A percentile compares a stretch with the other conserved stretches of the same genome.
Evolutionary conservation across 2,329 filamentous ascomycete species (phyloP).

Genomic region (Neonectria punicea): DNA sequence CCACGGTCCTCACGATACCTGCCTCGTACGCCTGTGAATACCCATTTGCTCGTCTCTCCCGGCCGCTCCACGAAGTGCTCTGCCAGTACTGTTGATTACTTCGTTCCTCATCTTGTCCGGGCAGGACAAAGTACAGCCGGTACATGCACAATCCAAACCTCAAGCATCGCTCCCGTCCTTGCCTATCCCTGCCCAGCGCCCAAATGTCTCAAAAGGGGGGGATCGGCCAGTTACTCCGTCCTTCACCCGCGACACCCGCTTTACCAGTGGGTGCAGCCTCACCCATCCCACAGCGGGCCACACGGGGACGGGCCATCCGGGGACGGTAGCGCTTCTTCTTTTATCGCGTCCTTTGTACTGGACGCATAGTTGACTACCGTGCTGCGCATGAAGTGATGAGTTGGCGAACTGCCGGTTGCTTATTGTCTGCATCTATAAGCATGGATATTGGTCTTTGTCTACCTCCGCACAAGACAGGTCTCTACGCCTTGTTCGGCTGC

Average conservation of each 20-base stretch:
- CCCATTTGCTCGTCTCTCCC: neutral
- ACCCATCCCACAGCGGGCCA: neutral
- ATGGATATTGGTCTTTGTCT: neutral
- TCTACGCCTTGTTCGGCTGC: neutral
- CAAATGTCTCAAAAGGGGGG: slow-evolving; percentile 10
- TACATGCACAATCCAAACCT: slow-evolving; percentile 5
- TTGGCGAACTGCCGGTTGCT: neutral
- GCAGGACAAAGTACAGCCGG: neutral
- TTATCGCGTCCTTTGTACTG: neutral
- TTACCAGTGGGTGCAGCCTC: neutral
- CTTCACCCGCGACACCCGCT: slow-evolving; percentile 5
- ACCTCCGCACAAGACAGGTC: neutral
- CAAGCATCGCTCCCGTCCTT: slow-evolving; percentile 13
- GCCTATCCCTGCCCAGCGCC: slow-evolving; percentile 17
- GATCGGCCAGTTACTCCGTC: slow-evolving; percentile 11
- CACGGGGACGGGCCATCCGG: neutral
- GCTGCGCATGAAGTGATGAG: neutral
- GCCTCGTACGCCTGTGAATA: neutral
- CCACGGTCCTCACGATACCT: neutral
- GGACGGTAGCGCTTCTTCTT: neutral
- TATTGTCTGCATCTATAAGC: neutral
- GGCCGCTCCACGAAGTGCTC: neutral
- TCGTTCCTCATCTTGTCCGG: too few species aligned
- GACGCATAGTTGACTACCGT: neutral
- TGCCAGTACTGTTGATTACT: too few species aligned